phyloP scores from a whole-genome alignment of 805 yeast genomes.

The Saturnispora sanitii region DNA sequence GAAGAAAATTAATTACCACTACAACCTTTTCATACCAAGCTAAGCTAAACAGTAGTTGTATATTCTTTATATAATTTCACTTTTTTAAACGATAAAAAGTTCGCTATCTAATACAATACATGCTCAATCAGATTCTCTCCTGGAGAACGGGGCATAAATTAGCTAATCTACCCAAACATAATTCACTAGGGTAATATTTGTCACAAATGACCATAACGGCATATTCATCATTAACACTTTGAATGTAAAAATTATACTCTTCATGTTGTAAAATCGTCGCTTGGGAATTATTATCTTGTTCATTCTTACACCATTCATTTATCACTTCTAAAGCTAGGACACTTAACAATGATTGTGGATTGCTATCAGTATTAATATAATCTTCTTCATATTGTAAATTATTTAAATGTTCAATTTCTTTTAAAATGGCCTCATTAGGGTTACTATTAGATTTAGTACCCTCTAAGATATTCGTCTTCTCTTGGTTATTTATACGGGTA shows the following conservation, averaged over 20 bases:
- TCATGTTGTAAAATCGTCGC: conserved; percentile 12
- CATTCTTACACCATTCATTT: conserved; percentile 21
- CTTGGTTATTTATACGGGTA: too few relatives aligned
- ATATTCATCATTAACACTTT: conserved; percentile 17
- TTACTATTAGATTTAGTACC: too few relatives aligned
- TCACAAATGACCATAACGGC: conserved; percentile 23
- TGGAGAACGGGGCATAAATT: conserved; percentile 8
- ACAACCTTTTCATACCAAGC: background rate
- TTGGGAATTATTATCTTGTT: background rate
- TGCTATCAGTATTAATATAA: conserved; percentile 22
- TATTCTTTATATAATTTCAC: too few relatives aligned
- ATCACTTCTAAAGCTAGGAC: conserved; percentile 24
- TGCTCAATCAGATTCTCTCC: conserved; percentile 1
- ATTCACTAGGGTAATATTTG: conserved; percentile 21
- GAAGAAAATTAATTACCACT: background rate
- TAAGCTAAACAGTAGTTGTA: too few relatives aligned
- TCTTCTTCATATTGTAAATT: conserved; percentile 15
- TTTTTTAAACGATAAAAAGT: too few relatives aligned
- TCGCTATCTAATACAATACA: too few relatives aligned
- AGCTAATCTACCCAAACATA: conserved; percentile 22
- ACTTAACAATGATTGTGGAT: conserved; percentile 25
- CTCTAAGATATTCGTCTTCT: too few relatives aligned
- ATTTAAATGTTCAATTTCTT: conserved; percentile 12
- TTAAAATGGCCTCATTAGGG: conserved; percentile 9
- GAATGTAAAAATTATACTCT: conserved; percentile 18